Percentiles rank a stretch among this genome's conserved stretches.
phyloP scores from a whole-genome alignment of 345 rosid genomes.

The Mangifera indica region DNA sequence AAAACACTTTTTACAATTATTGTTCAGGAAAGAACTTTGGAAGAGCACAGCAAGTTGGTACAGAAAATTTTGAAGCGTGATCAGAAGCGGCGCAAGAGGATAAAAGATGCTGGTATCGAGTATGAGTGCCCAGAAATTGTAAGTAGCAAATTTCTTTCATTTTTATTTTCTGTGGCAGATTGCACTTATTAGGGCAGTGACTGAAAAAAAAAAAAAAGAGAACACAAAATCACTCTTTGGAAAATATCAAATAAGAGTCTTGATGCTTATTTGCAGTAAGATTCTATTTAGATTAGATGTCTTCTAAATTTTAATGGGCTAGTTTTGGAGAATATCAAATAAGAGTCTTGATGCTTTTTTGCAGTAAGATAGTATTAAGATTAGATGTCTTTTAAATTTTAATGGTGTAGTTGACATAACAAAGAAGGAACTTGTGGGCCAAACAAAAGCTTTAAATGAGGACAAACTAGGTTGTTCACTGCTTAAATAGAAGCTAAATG shows the following conservation, averaged over 20 bases:
- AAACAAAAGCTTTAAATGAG: not conserved
- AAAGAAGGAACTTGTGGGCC: not conserved
- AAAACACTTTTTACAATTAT: not conserved
- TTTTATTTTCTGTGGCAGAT: not conserved
- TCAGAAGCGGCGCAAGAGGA: slow-evolving; percentile 60
- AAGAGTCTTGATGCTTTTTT: not conserved
- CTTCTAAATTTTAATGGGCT: too few species aligned
- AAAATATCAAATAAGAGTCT: not conserved
- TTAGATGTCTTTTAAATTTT: not conserved
- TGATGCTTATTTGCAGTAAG: not conserved
- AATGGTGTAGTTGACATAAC: not conserved
- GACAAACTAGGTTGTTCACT: not conserved
- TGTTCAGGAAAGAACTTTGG: slow-evolving; percentile 81
- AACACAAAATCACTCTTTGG: too few species aligned
- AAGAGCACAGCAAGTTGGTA: slow-evolving; percentile 73
- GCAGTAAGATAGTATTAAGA: not conserved
- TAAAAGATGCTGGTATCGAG: slow-evolving; percentile 79
- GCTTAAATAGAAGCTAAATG: not conserved
- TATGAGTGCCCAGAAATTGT: slow-evolving; percentile 88
- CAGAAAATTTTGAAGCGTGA: slow-evolving; percentile 63
- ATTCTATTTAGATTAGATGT: too few species aligned
- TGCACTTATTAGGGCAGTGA: too few species aligned
- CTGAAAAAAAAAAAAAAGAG: too few species aligned
- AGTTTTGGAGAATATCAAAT: not conserved
- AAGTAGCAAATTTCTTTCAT: slow-evolving; percentile 33